Evolutionary conservation across 2,329 filamentous ascomycete species (phyloP).

Genomic region (Aspergillus oerlinghausenensis): DNA sequence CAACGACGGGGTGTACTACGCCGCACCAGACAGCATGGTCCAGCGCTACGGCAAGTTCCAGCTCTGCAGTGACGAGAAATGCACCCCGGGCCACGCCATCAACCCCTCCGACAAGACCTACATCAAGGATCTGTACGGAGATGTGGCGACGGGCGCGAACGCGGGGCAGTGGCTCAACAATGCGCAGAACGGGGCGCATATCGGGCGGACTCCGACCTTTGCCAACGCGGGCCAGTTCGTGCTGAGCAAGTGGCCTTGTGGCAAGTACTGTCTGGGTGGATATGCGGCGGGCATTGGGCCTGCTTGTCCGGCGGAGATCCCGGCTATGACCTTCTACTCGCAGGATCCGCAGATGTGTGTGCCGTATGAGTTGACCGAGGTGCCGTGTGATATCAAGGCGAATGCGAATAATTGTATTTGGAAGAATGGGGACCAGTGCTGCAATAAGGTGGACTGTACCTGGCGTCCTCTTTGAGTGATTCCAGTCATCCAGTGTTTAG

Average conservation of each 20-base stretch:
- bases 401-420: constrained; percentile 11
- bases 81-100: neutral
- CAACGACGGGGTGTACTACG: constrained; percentile 5
- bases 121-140: constrained; percentile 9
- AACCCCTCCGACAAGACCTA: constrained; percentile 4
- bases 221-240: constrained; percentile 5
- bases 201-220: constrained; percentile 6
- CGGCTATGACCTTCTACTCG: constrained; percentile 9
- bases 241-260: constrained; percentile 9
- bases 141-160: constrained; percentile 3
- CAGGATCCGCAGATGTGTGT: constrained; percentile 11
- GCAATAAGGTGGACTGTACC: constrained; percentile 4
- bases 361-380: constrained; percentile 9
- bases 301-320: constrained; percentile 6
- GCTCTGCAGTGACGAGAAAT: constrained; percentile 8
- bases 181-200: constrained; percentile 7
- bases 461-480: neutral
- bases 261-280: constrained; percentile 11
- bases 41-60: constrained; percentile 11
- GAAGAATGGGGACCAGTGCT: constrained; percentile 9
- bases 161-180: constrained; percentile 8
- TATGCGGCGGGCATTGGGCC: constrained; percentile 5
- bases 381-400: constrained; percentile 9
- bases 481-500: too few species aligned
- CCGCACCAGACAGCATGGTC: constrained; percentile 2